Evolutionary conservation across 305 asterid genomes (phyloP).

Genomic region (Nicotiana rustica): DNA sequence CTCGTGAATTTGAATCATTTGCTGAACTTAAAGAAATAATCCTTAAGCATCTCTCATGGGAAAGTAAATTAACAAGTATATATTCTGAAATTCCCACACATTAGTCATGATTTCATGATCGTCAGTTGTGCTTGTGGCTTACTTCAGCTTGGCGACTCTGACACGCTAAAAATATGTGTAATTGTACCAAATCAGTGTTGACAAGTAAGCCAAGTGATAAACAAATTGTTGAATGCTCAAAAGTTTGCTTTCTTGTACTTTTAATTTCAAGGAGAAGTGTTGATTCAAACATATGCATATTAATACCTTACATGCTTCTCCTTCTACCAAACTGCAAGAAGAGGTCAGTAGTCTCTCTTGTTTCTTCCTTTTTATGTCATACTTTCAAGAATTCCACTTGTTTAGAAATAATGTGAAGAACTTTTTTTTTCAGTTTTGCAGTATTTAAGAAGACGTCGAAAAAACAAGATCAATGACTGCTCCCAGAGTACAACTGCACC

Average conservation of each 20-base stretch:
- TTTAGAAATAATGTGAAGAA: not conserved
- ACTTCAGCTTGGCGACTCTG: constrained; percentile 4
- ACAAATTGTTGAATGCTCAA: not conserved
- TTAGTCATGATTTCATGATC: constrained; percentile 14
- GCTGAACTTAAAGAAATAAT: too few species aligned
- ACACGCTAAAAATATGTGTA: constrained; percentile 10
- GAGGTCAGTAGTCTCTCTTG: not conserved
- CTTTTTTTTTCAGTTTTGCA: not conserved
- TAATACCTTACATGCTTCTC: not conserved
- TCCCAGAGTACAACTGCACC: constrained; percentile 34
- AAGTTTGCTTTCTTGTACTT: not conserved
- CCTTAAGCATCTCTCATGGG: too few species aligned
- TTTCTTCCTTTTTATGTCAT: not conserved
- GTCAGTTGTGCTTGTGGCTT: not conserved
- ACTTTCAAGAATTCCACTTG: not conserved
- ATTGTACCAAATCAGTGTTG: constrained; percentile 22
- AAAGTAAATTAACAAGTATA: too few species aligned
- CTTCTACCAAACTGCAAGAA: not conserved
- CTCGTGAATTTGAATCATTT: too few species aligned
- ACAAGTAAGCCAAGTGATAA: constrained; percentile 2
- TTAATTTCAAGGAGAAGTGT: too few species aligned
- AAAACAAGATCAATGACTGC: constrained; percentile 37
- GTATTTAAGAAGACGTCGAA: not conserved
- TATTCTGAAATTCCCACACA: not conserved
- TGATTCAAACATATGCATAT: not conserved